A percentile compares a stretch with the other conserved stretches of the same genome.
Conservation (phyloP, 495 filamentous ascomycete species). For the Diplogelasinospora grovesii region DNA sequence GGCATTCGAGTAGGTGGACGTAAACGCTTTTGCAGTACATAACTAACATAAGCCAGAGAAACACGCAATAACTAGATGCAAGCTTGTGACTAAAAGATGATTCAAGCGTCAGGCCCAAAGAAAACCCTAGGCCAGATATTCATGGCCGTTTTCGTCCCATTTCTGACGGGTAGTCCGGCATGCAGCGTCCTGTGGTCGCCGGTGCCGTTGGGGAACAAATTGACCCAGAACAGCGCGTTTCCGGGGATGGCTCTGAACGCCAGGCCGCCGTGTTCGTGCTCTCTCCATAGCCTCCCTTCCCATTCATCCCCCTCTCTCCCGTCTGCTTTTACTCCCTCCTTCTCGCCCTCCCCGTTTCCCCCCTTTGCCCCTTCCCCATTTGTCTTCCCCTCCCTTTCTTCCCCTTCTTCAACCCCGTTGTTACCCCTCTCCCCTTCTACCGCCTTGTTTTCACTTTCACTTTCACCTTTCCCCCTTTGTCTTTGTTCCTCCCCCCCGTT, state of each 20-base stretch:
- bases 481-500: too few relatives aligned
- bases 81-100: too few relatives aligned
- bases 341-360: background rate
- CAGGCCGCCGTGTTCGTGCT: constrained; percentile 37
- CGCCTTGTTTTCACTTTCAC: too few relatives aligned
- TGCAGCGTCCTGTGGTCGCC: constrained; percentile 40
- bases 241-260: constrained; percentile 40
- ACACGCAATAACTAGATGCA: too few relatives aligned
- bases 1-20: too few relatives aligned
- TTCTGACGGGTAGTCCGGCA: constrained; percentile 39
- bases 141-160: constrained; percentile 43
- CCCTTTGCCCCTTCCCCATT: too few relatives aligned
- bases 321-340: constrained; percentile 3
- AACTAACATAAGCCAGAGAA: too few relatives aligned
- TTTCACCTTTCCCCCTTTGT: too few relatives aligned
- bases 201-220: constrained; percentile 34
- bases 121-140: constrained; percentile 46
- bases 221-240: constrained; percentile 47
- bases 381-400: too few relatives aligned
- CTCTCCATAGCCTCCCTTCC: constrained; percentile 20
- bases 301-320: constrained; percentile 1
- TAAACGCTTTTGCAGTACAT: too few relatives aligned
- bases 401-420: too few relatives aligned
- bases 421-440: too few relatives aligned
- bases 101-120: constrained; percentile 20